Percentiles rank a stretch among this genome's conserved stretches.
These are phyloP conservation scores for Ceratocystis lukuohia DNA, from an alignment of 2,329 filamentous ascomycete species.

Conservation along the genomic window DNA sequence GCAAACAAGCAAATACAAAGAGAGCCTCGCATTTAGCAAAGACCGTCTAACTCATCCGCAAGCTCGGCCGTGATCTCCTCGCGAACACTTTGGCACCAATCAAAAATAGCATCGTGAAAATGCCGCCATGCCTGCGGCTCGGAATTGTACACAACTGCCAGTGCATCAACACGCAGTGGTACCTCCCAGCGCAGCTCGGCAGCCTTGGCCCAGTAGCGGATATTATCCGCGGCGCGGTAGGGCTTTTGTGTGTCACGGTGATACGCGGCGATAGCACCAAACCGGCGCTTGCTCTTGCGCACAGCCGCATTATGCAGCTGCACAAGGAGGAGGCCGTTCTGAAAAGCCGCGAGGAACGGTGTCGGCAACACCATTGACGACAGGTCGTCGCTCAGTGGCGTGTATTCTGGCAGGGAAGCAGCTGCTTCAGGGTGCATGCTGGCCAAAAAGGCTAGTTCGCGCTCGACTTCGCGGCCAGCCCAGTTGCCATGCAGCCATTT, in stretches of 20 bases:
- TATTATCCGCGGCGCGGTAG: slow-evolving; percentile 84
- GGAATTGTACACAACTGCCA: slow-evolving; percentile 69
- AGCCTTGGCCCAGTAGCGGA: slow-evolving; percentile 92
- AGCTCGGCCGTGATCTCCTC: slow-evolving; percentile 68
- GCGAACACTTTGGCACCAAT: slow-evolving; percentile 72
- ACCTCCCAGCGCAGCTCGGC: slow-evolving; percentile 90
- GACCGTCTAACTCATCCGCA: slow-evolving; percentile 14
- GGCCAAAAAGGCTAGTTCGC: slow-evolving; percentile 68
- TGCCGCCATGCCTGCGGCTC: slow-evolving; percentile 57
- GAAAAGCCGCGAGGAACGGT: slow-evolving; percentile 58
- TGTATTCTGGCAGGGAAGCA: slow-evolving; percentile 50
- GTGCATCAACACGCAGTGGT: slow-evolving; percentile 67
- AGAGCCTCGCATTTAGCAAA: background rate
- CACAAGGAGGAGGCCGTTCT: slow-evolving; percentile 68
- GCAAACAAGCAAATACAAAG: background rate
- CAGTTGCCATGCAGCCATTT: slow-evolving; percentile 65
- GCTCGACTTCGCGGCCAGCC: slow-evolving; percentile 57
- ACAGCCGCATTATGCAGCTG: slow-evolving; percentile 83
- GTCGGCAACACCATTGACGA: slow-evolving; percentile 41
- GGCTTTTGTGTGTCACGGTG: slow-evolving; percentile 92
- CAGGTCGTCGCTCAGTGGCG: slow-evolving; percentile 24
- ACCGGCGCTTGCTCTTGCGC: slow-evolving; percentile 68
- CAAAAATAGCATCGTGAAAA: slow-evolving; percentile 70
- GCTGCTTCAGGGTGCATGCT: slow-evolving; percentile 44
- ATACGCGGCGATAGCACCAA: slow-evolving; percentile 76